phyloP scores from a whole-genome alignment of 768 basidiomycete species.

The Trichaptum fuscoviolaceum region DNA sequence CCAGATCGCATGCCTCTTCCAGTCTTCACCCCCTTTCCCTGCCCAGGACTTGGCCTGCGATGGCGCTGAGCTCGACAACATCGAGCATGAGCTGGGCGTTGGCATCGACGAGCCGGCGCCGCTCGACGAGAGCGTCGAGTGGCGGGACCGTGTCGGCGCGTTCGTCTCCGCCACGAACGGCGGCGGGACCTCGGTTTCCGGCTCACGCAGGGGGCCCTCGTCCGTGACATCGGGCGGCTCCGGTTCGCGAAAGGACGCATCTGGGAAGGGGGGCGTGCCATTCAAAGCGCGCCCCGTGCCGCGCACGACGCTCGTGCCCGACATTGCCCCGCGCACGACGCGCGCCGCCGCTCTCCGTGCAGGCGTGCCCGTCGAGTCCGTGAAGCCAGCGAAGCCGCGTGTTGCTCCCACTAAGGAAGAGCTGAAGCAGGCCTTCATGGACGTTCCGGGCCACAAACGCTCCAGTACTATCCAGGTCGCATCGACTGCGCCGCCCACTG shows the following conservation, averaged over 20 bases:
- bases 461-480: conserved; percentile 62
- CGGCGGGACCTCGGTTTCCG: conserved; percentile 23
- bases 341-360: conserved; percentile 70
- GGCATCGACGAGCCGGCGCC: neutral
- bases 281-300: conserved; percentile 73
- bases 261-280: conserved; percentile 18
- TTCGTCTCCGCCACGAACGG: conserved; percentile 29
- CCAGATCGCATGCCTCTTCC: conserved; percentile 74
- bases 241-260: conserved; percentile 33
- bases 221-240: conserved; percentile 6
- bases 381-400: conserved; percentile 36
- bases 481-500: conserved; percentile 64
- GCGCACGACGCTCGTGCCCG: conserved; percentile 51
- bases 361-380: conserved; percentile 44
- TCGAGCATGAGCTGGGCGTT: conserved; percentile 32
- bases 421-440: conserved; percentile 58
- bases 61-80: conserved; percentile 19
- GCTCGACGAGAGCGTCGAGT: neutral
- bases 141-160: conserved; percentile 11
- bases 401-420: conserved; percentile 56
- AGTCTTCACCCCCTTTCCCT: conserved; percentile 78
- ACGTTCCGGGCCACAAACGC: conserved; percentile 82
- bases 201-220: conserved; percentile 22
- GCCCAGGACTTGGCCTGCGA: conserved; percentile 54
- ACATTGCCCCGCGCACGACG: conserved; percentile 74